Base-by-base conservation (phyloP, 2,329 filamentous ascomycete genomes). In the Cyphellophora attinorum region DNA sequence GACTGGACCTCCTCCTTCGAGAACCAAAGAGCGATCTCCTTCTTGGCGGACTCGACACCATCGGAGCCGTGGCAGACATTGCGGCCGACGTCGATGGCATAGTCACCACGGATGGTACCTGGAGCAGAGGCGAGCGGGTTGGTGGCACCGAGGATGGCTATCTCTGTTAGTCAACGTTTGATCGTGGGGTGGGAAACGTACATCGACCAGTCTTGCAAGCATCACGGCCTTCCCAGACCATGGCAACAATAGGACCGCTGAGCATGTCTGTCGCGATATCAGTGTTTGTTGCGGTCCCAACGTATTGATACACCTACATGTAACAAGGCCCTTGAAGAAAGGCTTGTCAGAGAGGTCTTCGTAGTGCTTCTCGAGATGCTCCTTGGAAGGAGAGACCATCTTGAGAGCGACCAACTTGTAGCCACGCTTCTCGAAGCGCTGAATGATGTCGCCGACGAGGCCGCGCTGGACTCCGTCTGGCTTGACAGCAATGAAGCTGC, bases 21-120 rank as follows among this genome's bases (percentile, higher is more conserved):
- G 83, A 98, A 98, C 91, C 91, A 98, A 62, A 96, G 80, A 58
- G 81, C 81, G 62, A 98, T 98, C 76, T 98, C 91, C 84, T 96
- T 95, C 82, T 96, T 78, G 69, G 91, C 91, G 73, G 78, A 94
- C 79, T 98, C 91, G 68, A 98, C 89, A 62, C 75, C 79, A 77
- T 98, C 91, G 67, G 86, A 95, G 64, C 91, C 91, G 80, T 98
- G 91, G 84, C 89, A 96, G 72, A 96, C 86, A 76, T 98, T 98
- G 67, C 89, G 85, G 70, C 91, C 91, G 61, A 86, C 81, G 56
- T 85, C 79, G 55, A 89, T 83, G 65, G 83, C 82, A 65, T 65
- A 86, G 74, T 89, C 82, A 67, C 86, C 89, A 72, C 91, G 89
- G 77, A 98, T 98, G 72, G 91, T 98, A 64, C 91, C 91, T 48